Base-by-base conservation (phyloP, 2,329 filamentous ascomycete species). In the Pseudocercospora eumusae region DNA sequence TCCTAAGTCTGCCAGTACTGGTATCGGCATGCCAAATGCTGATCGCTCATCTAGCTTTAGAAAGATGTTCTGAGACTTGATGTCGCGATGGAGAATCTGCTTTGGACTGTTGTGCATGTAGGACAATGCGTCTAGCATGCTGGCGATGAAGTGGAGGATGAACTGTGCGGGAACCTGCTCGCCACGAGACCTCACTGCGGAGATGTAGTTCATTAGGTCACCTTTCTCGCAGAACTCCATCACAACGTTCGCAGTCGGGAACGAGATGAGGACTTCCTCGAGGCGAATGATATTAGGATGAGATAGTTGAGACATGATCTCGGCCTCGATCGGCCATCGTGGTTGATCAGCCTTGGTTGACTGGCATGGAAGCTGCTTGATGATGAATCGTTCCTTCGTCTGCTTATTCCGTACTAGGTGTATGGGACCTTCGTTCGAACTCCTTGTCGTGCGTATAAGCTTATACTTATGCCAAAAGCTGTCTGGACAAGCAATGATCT, bases 151-250 rank as follows among this genome's bases (percentile, higher is more conserved):
- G 40, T 71, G 68, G 13, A 67, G 57, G 18, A 67, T 45, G 55
- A 71, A 69, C 1, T 55, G 57, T 10, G 65, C 57, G 3, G 69
- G 66, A 7, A 60, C 21, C 8, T 27, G 13, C 10, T 4, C 31
- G 13, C 13, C 31, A 11, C 31, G 31, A 1, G 50, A 15, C 8
- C 23, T 21, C 1, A 63, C 61, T n/a, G 63, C 60, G 5, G 27
- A 5, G 21, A 63, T 31, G 28, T 66, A 63, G n/a, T 60, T 57
- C n/a, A 27, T 21, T 1, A 71, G 54, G 44, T 70, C 68, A 10
- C 69, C 69, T 10, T 60, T 59, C 1, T 58, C 33, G 59, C 65
- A 69, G 56, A 59, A 70, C n/a, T 65, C 66, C 20, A 67, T 54
- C 4, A 61, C 49, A 27, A 66, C 50, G 21, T 60, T 56, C 4